Percentiles rank a stretch among this genome's conserved stretches.
These are phyloP conservation scores for Lolium multiflorum DNA, from an alignment of 176 grass and related monocot genomes.

Conservation along the genomic window DNA sequence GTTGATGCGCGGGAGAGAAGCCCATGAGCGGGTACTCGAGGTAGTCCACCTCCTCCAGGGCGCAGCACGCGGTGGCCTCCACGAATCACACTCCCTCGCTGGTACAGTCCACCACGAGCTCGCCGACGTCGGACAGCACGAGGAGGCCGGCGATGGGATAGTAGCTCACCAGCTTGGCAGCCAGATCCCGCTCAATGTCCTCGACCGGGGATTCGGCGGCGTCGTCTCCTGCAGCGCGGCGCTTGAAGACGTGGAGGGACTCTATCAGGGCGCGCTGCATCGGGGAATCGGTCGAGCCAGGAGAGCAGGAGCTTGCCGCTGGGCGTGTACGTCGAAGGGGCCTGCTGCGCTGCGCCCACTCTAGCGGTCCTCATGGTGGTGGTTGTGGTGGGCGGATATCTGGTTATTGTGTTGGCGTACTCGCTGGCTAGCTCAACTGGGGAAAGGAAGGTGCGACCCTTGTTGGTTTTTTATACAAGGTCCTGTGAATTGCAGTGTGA, in stretches of 20 bases:
- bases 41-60: slow-evolving; percentile 80
- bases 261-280: slow-evolving; percentile 87
- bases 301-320: slow-evolving; percentile 63
- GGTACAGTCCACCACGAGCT: slow-evolving; percentile 72
- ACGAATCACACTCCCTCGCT: slow-evolving; percentile 90
- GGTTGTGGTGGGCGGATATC: no score
- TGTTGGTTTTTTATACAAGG: no score
- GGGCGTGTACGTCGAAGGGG: slow-evolving; percentile 59
- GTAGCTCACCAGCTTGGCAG: slow-evolving; percentile 66
- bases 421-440: no score
- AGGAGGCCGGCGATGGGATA: slow-evolving; percentile 81
- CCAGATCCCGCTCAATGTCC: slow-evolving; percentile 60
- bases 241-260: slow-evolving; percentile 93
- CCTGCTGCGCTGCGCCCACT: slow-evolving; percentile 11
- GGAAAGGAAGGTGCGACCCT: no score
- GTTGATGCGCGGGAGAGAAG: no score
- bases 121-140: slow-evolving; percentile 35
- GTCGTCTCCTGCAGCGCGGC: slow-evolving; percentile 21
- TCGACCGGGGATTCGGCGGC: slow-evolving; percentile 27
- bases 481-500: no score
- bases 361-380: no score
- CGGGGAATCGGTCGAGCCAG: slow-evolving; percentile 90
- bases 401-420: no score
- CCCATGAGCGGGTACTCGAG: slow-evolving; percentile 81
- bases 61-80: slow-evolving; percentile 57